Base-by-base conservation (phyloP, 2,329 filamentous ascomycete genomes). In the Plectosphaerella plurivora region DNA sequence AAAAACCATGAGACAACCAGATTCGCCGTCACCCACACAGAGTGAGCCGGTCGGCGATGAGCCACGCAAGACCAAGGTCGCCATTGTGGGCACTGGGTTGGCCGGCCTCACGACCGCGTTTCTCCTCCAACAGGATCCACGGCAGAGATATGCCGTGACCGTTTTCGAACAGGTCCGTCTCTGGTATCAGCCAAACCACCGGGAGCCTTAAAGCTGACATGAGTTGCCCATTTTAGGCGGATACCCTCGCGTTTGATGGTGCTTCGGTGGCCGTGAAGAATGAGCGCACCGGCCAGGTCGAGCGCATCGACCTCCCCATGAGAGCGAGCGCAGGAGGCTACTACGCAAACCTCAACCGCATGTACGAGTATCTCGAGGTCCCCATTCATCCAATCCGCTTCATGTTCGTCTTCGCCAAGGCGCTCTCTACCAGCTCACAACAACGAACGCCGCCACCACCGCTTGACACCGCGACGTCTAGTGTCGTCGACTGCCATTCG, bases 301-400 rank as follows among this genome's bases (percentile, higher is more conserved):
- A 73, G 55, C 64, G 68, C 10, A 60, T 73, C 35, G 70, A 73
- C 50, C 51, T 73, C 5, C 71, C 71, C 5, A 70, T 70, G 64
- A 69, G 71, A 24, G 67, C 67, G 4, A 63, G 61, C 51, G 65
- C 67, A 1, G 65, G 61, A 8, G 69, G 71, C 18, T 85, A 79
- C 63, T 84, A 85, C 59, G 61, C 65, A 46, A 80, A 83, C 55
- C 65, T 85, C 47, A 73, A 72, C 55, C 68, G 70, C 24, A 78
- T 86, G 75, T 84, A 84, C 62, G 68, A 77, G 24, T 69, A 81
- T 56, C 65, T 86, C 4, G 72, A 68, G 2, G 68, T 85, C 12
- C 65, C 66, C 6, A 78, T 81, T 53, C 71, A 74, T 41, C 66
- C 72, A 12, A 72, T 79, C 51, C 71, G 68, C 15, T 83, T 83